Evolutionary conservation across 495 filamentous ascomycete species (phyloP), one percentile per base, ranked within the genome.

Genomic region (Aspergillus cristatus): DNA sequence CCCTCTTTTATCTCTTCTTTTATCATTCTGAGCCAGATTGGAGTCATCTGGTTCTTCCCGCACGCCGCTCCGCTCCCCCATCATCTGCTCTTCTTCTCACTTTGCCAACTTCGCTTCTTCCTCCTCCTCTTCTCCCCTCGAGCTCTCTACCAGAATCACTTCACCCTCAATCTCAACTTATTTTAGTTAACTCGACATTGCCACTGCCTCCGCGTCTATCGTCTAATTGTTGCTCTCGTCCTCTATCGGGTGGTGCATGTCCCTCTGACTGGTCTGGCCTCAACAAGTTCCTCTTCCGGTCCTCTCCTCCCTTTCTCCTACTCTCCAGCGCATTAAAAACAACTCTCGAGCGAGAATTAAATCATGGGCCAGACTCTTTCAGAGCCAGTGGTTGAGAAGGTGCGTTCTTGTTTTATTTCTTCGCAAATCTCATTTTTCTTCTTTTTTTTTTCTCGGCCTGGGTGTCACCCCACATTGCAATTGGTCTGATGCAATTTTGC

Each of bases 331-430:
- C 35, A n/a, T 35, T 3, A 20, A 14, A 22, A 15, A 15, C 24
- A 30, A 30, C 13, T 30, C n/a, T n/a, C n/a, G 5, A 30, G 5
- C 10, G 5, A 30, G 38, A 25, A 18, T 46, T 41, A 46, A 48
- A 52, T 47, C 31, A 98, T 98, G 91, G 91, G 91, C 78, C 91
- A 98, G 76, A 98, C 91, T 61, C 81, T 98, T 57, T 97, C 91
- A 58, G 93, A 98, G 74, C 91, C 91, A 35, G 90, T 97, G 51
- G 82, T 94, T 47, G 91, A 97, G 54, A 98, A 98, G 88, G 91
- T 98, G 72, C 56, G 81, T 59, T 11, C 28, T 14, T 30, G 4
- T 24, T 24, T 24, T 24, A 24, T 8, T 24, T 24, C 4, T n/a
- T n/a, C 28, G 3, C 28, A 6, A 11, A 30, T 30, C n/a, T 30